phyloP scores from a whole-genome alignment of 2,329 filamentous ascomycete species.

The Sporothrix pallida region DNA sequence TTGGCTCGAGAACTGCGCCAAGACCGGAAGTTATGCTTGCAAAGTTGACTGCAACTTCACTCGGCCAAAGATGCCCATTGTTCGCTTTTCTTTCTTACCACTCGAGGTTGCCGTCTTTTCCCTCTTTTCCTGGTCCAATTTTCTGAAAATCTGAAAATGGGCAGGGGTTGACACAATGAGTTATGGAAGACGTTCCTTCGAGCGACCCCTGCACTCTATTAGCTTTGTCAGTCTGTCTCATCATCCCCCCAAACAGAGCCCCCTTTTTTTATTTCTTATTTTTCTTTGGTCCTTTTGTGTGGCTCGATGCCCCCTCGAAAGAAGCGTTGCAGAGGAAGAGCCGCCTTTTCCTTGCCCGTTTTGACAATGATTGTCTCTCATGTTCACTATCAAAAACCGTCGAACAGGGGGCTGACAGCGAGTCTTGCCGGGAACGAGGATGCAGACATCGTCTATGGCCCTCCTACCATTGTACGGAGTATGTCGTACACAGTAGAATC shows the following conservation, averaged over 20 bases:
- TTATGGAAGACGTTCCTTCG: neutral
- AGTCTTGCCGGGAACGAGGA: neutral
- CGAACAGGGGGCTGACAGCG: constrained; percentile 9
- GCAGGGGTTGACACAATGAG: neutral
- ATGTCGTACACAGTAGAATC: no score
- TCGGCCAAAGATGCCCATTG: neutral
- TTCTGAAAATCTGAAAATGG: neutral
- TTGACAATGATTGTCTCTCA: neutral
- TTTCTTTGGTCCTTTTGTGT: neutral
- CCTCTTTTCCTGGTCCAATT: neutral
- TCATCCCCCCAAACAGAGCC: constrained; percentile 4
- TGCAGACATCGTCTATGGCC: neutral
- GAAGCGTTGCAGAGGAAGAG: neutral
- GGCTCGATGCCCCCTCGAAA: neutral
- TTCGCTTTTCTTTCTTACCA: neutral
- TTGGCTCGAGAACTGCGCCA: neutral
- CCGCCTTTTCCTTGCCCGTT: neutral
- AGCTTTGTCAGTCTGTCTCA: constrained; percentile 2
- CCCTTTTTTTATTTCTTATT: neutral
- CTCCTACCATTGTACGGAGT: neutral
- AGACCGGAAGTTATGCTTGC: neutral
- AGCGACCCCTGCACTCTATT: neutral
- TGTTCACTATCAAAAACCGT: neutral
- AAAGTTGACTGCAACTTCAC: neutral
- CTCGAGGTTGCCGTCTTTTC: neutral